Evolutionary conservation across 169 alveolate genomes (phyloP), one percentile per base, ranked within the genome.

Genomic region (Miamiensis avidus): DNA sequence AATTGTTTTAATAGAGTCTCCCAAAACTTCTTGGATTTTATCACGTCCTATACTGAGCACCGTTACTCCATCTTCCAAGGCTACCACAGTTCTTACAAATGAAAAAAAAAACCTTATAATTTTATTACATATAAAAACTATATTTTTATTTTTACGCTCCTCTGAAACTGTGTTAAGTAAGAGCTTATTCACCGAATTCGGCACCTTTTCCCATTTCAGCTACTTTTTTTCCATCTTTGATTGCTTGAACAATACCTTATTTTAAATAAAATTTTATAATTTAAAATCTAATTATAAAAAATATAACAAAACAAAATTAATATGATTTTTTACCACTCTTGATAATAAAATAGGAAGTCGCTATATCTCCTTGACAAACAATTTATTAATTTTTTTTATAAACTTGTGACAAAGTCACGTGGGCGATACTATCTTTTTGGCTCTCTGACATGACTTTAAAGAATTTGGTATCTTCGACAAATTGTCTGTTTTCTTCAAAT

Each of bases 151-250:
- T 11, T 49, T 49, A 49, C 0, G 93, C 92, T 15, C 90, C 85
- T 75, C 92, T 76, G 49, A 82, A 81, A 76, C 79, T 65, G 85
- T 92, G 82, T 11, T 89, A 87, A 31, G 89, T 76, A 25, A 92
- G 73, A 20, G 93, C 89, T 88, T 81, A 75, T 31, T 89, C 93
- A 31, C 95, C 95, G 82, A 92, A 92, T 28, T 78, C 83, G 30
- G 89, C 95, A 20, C 92, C 91, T 84, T 73, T 76, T 28, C 76
- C 84, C 78, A 84, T 34, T 49, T 83, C 86, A 73, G 92, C 85
- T 0, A 92, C 72, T 73, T 87, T 83, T 28, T 89, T 89, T 0
- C 82, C 91, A 73, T 84, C 82, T 32, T 79, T 33, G 1, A 77
- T 34, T 77, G 81, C 79, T 64, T 78, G 84, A n/a, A 89, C 93